Conservation (phyloP, 2,329 filamentous ascomycete species). For the Fusarium irregulare region DNA sequence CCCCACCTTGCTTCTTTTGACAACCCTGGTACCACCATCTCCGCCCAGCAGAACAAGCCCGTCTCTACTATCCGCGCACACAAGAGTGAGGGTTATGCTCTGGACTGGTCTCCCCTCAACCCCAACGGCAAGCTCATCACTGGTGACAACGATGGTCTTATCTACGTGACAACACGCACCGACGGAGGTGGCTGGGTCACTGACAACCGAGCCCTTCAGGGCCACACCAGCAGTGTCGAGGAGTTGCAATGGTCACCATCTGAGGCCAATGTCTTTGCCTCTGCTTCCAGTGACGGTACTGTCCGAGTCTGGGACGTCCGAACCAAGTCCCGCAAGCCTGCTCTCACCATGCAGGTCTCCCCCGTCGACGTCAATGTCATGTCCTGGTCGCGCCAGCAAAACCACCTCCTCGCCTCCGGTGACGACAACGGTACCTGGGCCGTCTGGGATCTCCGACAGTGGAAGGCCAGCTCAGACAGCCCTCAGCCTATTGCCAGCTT, state of each 20-base stretch:
- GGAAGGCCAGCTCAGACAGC: constrained; percentile 75
- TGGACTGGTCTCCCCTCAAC: constrained; percentile 91
- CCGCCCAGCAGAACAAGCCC: constrained; percentile 87
- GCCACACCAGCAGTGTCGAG: constrained; percentile 88
- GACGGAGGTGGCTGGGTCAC: constrained; percentile 92
- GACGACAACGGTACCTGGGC: constrained; percentile 94
- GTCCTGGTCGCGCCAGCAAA: constrained; percentile 90
- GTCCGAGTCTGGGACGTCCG: constrained; percentile 96
- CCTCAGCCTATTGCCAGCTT: constrained; percentile 92
- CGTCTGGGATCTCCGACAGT: constrained; percentile 95
- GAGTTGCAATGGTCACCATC: constrained; percentile 97
- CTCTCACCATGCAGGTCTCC: constrained; percentile 86
- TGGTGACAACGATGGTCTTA: constrained; percentile 89
- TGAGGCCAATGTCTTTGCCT: constrained; percentile 93
- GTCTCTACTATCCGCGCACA: constrained; percentile 89
- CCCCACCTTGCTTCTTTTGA: constrained; percentile 91
- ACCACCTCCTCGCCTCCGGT: constrained; percentile 89
- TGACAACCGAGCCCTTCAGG: constrained; percentile 83
- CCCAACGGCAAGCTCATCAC: constrained; percentile 88
- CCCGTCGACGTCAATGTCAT: constrained; percentile 93
- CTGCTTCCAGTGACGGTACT: constrained; percentile 91
- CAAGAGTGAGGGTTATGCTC: constrained; percentile 91
- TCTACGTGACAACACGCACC: constrained; percentile 87
- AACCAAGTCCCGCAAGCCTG: constrained; percentile 88
- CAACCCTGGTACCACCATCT: constrained; percentile 82